Evolutionary conservation across 1,284 basidiomycete genomes (phyloP), one percentile per base, ranked within the genome.

Genomic region (Salmacisia buchloeana): DNA sequence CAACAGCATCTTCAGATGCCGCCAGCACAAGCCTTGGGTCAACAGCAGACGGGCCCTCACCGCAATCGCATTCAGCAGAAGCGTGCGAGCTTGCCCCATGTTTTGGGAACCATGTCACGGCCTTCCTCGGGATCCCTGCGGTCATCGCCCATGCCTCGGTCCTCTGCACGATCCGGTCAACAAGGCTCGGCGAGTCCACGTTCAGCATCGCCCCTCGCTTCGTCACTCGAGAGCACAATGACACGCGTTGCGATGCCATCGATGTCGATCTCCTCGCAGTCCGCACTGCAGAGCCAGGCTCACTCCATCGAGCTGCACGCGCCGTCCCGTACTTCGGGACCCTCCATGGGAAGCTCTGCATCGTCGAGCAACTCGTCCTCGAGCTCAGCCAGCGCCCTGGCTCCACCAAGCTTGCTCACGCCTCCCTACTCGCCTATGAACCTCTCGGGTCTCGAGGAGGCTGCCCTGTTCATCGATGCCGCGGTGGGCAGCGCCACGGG

Each of bases 341-440:
- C 9, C 21, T 27, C 18, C n/a, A 23, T 9, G 31, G 52, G 27
- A 59, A 63, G 58, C 46, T 36, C 35, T 38, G 27, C 31, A 18
- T 31, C 33, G 9, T 34, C 9, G 18, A 27, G 18, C 45, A 21
- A 12, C 35, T 27, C 18, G 2, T 38, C 25, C n/a, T 41, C 60
- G 31, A 38, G 33, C 33, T 57, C 63, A 18, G 25, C 46, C 12
- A 39, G 60, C 5, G 31, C 39, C 36, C 21, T 61, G 38, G 36
- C 63, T 9, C 18, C 69, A 27, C 35, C 59, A 3, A 64, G 29
- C 21, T 64, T 70, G 12, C 64, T 71, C 35, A 72, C 70, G 18
- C 70, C 70, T 13, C 71, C 71, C 10, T 72, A 67, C 62, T 74
- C 72, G 31, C 72, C 71, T 12, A 70, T 65, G 63, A 65, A 62